Evolutionary conservation across 2,329 filamentous ascomycete genomes (phyloP).

Genomic region (Hypoxylon sp.): DNA sequence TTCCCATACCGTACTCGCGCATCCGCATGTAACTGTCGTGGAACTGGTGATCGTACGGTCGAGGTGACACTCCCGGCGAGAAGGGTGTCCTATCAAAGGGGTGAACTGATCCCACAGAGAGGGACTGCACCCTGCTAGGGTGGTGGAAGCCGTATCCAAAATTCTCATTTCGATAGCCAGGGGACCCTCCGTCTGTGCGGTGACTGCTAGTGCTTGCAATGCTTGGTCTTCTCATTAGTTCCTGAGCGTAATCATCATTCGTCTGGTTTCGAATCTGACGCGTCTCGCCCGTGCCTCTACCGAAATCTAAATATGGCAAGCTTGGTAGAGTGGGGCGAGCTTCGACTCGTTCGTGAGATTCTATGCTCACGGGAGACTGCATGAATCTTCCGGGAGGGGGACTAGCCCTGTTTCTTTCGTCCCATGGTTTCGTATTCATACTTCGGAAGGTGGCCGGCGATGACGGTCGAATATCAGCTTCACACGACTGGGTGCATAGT

Average conservation of each 20-base stretch:
- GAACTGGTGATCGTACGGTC: slow-evolving; percentile 59
- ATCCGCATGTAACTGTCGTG: slow-evolving; percentile 61
- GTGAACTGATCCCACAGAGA: slow-evolving; percentile 62
- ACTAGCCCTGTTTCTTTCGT: slow-evolving; percentile 54
- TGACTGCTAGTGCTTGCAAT: slow-evolving; percentile 47
- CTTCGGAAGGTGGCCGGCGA: slow-evolving; percentile 55
- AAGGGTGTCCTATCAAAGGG: slow-evolving; percentile 63
- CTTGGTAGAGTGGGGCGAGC: slow-evolving; percentile 59
- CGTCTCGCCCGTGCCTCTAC: slow-evolving; percentile 55
- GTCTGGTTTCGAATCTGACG: slow-evolving; percentile 54
- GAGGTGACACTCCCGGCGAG: slow-evolving; percentile 59
- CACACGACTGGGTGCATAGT: slow-evolving; percentile 59
- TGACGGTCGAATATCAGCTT: slow-evolving; percentile 50
- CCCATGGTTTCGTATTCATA: slow-evolving; percentile 57
- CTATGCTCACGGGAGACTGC: slow-evolving; percentile 52
- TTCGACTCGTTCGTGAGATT: slow-evolving; percentile 57
- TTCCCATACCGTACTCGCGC: slow-evolving; percentile 58
- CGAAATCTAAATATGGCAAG: slow-evolving; percentile 59
- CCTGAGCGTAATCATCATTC: slow-evolving; percentile 57
- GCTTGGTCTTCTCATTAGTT: slow-evolving; percentile 49
- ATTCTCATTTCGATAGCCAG: slow-evolving; percentile 55
- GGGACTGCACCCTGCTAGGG: slow-evolving; percentile 62
- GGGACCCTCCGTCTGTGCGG: slow-evolving; percentile 53
- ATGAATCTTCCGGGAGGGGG: slow-evolving; percentile 56
- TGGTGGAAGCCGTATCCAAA: slow-evolving; percentile 62